Evolutionary conservation across 2,329 filamentous ascomycete genomes (phyloP).

Genomic region (Didymella arachidicola): DNA sequence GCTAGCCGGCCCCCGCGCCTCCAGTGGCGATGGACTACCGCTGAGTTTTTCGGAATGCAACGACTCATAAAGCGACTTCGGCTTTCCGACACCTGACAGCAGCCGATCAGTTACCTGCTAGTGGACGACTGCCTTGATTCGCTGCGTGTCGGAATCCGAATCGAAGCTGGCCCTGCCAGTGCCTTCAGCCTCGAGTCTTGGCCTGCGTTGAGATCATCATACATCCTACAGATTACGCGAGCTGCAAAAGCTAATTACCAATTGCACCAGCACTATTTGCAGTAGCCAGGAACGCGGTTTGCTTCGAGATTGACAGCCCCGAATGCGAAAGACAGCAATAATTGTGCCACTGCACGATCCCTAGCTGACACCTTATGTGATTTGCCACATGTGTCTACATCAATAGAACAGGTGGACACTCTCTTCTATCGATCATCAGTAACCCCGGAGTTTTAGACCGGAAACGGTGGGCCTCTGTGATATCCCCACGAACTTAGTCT

Average conservation of each 20-base stretch:
- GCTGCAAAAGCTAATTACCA: slow-evolving; percentile 17
- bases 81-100: slow-evolving; percentile 19
- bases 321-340: slow-evolving; percentile 1
- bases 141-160: slow-evolving; percentile 25
- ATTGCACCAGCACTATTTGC: slow-evolving; percentile 6
- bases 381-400: slow-evolving; percentile 8
- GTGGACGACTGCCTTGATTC: slow-evolving; percentile 17
- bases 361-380: not conserved
- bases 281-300: slow-evolving; percentile 8
- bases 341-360: slow-evolving; percentile 12
- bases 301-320: not conserved
- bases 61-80: slow-evolving; percentile 28
- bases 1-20: slow-evolving; percentile 29
- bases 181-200: slow-evolving; percentile 22
- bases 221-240: slow-evolving; percentile 5
- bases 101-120: slow-evolving; percentile 12
- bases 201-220: slow-evolving; percentile 11
- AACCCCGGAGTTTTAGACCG: slow-evolving; percentile 8
- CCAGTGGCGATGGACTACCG: slow-evolving; percentile 34
- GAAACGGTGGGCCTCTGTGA: slow-evolving; percentile 11
- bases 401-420: slow-evolving; percentile 15
- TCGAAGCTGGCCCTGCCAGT: slow-evolving; percentile 7
- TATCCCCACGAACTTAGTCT: slow-evolving; percentile 6
- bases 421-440: slow-evolving; percentile 2
- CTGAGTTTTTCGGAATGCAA: slow-evolving; percentile 39